Conservation (phyloP, 1,284 basidiomycete genomes). For the Melampsora abietis-canadensis region DNA sequence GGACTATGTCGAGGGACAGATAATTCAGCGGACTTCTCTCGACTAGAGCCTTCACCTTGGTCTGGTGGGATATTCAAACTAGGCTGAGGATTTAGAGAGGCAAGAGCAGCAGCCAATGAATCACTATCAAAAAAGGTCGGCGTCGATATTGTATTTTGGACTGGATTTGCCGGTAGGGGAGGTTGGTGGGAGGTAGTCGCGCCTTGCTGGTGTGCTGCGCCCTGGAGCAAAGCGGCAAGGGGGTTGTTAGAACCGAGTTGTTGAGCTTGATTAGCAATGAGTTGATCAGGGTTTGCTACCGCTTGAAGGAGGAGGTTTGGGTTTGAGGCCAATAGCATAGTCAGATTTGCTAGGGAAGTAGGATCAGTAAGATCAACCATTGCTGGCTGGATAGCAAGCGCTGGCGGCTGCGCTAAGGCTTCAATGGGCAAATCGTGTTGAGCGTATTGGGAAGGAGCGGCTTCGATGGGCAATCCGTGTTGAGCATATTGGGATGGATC, state of each 20-base stretch:
- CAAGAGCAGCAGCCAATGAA: constrained; percentile 33
- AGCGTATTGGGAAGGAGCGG: constrained; percentile 10
- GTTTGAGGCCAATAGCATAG: constrained; percentile 32
- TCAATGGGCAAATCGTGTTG: constrained; percentile 9
- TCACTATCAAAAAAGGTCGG: constrained; percentile 28
- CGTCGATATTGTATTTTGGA: not conserved
- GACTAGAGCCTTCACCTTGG: constrained; percentile 1
- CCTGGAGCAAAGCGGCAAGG: not conserved
- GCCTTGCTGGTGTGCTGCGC: constrained; percentile 9
- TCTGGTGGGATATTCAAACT: not conserved
- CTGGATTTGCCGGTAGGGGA: not conserved
- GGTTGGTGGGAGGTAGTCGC: not conserved
- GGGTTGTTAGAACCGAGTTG: constrained; percentile 2
- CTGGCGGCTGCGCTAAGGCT: constrained; percentile 3
- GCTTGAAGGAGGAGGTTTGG: constrained; percentile 28
- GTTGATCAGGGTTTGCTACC: constrained; percentile 4
- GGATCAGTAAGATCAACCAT: constrained; percentile 22
- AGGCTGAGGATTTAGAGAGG: constrained; percentile 27
- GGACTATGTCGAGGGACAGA: constrained; percentile 19
- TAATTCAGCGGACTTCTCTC: constrained; percentile 7
- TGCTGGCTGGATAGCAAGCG: constrained; percentile 2
- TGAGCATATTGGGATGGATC: constrained; percentile 15
- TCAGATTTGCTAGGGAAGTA: constrained; percentile 32
- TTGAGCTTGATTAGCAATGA: not conserved
- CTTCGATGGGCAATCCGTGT: constrained; percentile 1